Base-by-base conservation (phyloP, 208 protist species). In the Tritrichomonas musculus region DNA sequence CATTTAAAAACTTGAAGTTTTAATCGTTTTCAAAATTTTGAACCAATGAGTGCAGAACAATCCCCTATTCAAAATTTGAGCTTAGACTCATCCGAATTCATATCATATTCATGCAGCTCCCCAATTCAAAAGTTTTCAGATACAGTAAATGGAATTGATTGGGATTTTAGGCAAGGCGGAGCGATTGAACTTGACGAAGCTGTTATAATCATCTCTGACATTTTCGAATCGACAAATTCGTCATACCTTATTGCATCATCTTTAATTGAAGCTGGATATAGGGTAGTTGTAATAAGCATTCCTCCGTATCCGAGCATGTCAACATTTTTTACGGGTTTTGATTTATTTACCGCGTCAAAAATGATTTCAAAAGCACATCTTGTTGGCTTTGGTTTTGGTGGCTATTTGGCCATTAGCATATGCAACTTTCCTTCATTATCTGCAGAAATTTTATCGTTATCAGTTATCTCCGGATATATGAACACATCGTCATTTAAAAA, bases 71-170 rank as follows among this genome's bases (percentile, higher is more conserved):
- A n/a, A n/a, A n/a, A n/a, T n/a, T n/a, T n/a, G n/a, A n/a, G n/a
- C n/a, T n/a, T n/a, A n/a, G n/a, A n/a, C 53, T 60, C 53, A 5
- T 60, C 53, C 53, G 77, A 88, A 88, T 88, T 88, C 77, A 57
- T 88, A 5, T 57, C 53, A 39, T 88, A 47, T 57, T 88, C 77
- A 57, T 44, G 44, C 11, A 47, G 57, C n/a, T 41, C 77, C 20
- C 77, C 77, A 39, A 2, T 39, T 2, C 44, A 44, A 30, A 25
- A 44, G 39, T 88, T 60, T 49, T 20, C 30, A 47, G 77, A 88
- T 14, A 55, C 77, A 17, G 57, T 88, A 17, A 88, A 88, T 60
- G 30, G 30, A 0, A 39, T n/a, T 11, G 22, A 3, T 2, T 88
- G 77, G 77, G 77, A 88, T 39, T 88, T 53, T 17, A 53, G 77